A percentile compares a stretch with the other conserved stretches of the same genome.
phyloP scores from a whole-genome alignment of 768 basidiomycete genomes.

The Udeniomyces megalosporus region DNA sequence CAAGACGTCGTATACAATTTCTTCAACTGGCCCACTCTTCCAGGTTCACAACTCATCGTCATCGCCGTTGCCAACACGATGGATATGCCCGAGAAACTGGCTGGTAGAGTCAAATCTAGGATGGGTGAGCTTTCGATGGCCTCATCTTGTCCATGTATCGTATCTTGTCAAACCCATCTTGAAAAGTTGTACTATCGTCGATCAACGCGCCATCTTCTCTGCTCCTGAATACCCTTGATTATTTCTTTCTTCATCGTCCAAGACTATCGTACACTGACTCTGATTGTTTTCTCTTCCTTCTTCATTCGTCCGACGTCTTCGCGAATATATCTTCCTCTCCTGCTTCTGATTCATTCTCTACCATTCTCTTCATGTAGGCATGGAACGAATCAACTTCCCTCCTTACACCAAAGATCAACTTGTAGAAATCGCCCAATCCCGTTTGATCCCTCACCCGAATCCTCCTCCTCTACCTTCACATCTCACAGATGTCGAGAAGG shows the following conservation, averaged over 20 bases:
- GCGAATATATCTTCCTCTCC: background rate
- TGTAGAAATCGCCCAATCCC: conserved; percentile 67
- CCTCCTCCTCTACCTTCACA: background rate
- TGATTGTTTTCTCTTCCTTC: no score
- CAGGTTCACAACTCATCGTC: conserved; percentile 75
- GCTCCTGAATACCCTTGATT: no score
- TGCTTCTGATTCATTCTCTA: background rate
- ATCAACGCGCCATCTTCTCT: no score
- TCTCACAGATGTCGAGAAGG: background rate
- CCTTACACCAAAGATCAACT: conserved; percentile 69
- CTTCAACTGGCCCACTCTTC: conserved; percentile 96
- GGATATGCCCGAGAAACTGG: conserved; percentile 92
- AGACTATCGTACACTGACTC: no score
- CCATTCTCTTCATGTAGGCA: conserved; percentile 37
- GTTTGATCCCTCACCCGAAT: conserved; percentile 39
- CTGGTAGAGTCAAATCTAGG: conserved; percentile 77
- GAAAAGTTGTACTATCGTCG: no score
- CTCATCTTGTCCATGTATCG: no score
- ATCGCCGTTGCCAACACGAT: conserved; percentile 96
- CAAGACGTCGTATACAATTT: conserved; percentile 99
- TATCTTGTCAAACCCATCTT: no score
- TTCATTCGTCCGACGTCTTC: background rate
- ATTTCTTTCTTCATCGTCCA: no score
- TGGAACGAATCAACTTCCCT: conserved; percentile 80
- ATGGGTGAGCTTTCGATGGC: conserved; percentile 12